Evolutionary conservation across 441 rosid species (phyloP), one percentile per base, ranked within the genome.

Genomic region (Erodium moschatum): DNA sequence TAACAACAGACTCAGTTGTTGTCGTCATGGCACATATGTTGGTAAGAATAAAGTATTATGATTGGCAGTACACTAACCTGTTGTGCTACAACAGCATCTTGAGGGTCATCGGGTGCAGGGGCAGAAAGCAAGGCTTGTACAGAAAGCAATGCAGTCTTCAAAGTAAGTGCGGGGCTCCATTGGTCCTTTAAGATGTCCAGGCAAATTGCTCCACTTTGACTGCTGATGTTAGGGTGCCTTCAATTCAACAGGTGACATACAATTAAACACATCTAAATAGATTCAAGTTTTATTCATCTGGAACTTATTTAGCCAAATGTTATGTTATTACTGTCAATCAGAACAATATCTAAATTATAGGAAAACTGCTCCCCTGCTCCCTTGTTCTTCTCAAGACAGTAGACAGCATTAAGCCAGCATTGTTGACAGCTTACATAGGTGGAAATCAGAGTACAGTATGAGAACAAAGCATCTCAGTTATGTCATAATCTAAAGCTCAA

Each of bases 181-280:
- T 94, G 98, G 68, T 91, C 97, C 82, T 91, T 91, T 86, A 94
- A 79, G 79, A 94, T 80, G 85, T 94, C 98, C 78, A 94, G 83
- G 81, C 98, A 94, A 69, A 91, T 94, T 19, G 97, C 98, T 20
- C 97, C 98, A 66, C 97, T 94, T 76, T 94, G 98, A 73, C 98
- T 91, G 86, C 98, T 94, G n/a, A 91, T 89, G 72, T 94, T 94
- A 8, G 98, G 98, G 70, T 94, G 98, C 98, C 98, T 24, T 24
- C 27, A 24, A 0, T 94, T 72, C 64, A 72, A 65, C 42, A 50
- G 69, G 62, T 58, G 24, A 50, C 18, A 50, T 50, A 50, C 56
- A 50, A 50, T 46, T 46, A 44, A 15, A 68, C 54, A 76, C 7
- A 61, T 20, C 38, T 65, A 31, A 27, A 46, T 40, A 29, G 48